These are phyloP conservation scores for Funneliformis mosseae DNA, from an alignment of 192 early-diverging fungal species.

Conservation along the genomic window DNA sequence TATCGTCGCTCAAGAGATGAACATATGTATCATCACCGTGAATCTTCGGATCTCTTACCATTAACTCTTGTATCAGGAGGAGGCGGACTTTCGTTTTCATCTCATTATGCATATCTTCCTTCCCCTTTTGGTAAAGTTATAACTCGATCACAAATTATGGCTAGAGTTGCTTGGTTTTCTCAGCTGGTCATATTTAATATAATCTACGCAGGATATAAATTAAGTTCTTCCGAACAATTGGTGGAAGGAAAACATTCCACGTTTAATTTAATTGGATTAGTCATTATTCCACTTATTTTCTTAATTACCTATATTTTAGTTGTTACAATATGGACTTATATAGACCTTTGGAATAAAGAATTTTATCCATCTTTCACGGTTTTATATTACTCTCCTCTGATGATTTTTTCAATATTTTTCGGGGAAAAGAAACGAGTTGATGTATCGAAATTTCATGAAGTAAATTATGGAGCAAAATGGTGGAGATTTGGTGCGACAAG, in stretches of 20 bases:
- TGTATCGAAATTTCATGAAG: slow-evolving; percentile 33
- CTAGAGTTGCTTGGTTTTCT: slow-evolving; percentile 28
- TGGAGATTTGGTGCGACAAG: slow-evolving; percentile 25
- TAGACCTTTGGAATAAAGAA: slow-evolving; percentile 26
- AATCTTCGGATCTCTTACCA: slow-evolving; percentile 30
- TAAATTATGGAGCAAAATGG: slow-evolving; percentile 35
- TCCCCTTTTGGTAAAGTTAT: slow-evolving; percentile 23
- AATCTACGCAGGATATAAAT: slow-evolving; percentile 27
- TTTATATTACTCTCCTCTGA: slow-evolving; percentile 32
- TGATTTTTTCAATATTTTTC: slow-evolving; percentile 35
- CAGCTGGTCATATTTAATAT: slow-evolving; percentile 23
- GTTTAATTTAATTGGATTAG: slow-evolving; percentile 13
- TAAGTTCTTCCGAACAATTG: not conserved
- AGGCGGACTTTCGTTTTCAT: slow-evolving; percentile 14
- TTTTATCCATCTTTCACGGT: slow-evolving; percentile 29
- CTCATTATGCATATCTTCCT: slow-evolving; percentile 30
- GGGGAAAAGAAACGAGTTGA: slow-evolving; percentile 33
- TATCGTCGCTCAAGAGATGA: slow-evolving; percentile 19
- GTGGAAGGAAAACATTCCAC: not conserved
- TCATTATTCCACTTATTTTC: slow-evolving; percentile 26
- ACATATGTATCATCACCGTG: slow-evolving; percentile 19
- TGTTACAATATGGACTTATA: slow-evolving; percentile 31
- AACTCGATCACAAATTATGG: slow-evolving; percentile 25
- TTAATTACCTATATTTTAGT: slow-evolving; percentile 5
- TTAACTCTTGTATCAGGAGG: slow-evolving; percentile 25